A percentile compares a stretch with the other conserved stretches of the same genome.
Conservation (phyloP, 208 protist genomes). For the Trypanosoma platydactyli region DNA sequence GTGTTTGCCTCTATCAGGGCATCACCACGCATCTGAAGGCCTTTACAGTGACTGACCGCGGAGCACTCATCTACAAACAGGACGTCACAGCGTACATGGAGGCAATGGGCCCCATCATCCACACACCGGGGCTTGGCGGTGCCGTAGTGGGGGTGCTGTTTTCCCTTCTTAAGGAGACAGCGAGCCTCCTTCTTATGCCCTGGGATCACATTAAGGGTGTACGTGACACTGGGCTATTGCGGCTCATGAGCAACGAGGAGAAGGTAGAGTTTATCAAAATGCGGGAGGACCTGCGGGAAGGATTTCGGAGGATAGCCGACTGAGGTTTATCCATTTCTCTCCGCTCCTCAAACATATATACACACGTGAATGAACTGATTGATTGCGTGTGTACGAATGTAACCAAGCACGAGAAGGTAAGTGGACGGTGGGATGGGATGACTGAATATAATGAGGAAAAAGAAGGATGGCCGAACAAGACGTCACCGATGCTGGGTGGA, state of each 20-base stretch:
- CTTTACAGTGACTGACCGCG: slow-evolving; percentile 68
- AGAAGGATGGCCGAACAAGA: no score
- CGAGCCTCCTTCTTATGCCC: slow-evolving; percentile 79
- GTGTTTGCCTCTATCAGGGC: slow-evolving; percentile 84
- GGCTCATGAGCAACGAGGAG: slow-evolving; percentile 74
- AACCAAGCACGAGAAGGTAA: no score
- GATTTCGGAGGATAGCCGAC: slow-evolving; percentile 60
- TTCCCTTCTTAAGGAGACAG: slow-evolving; percentile 81
- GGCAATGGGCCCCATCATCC: slow-evolving; percentile 71
- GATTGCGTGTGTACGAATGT: no score
- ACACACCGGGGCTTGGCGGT: slow-evolving; percentile 68
- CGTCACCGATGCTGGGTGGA: no score
- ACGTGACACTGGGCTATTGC: slow-evolving; percentile 70
- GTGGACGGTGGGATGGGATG: no score
- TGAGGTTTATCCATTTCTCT: no score
- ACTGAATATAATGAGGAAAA: no score
- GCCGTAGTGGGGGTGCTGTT: slow-evolving; percentile 85
- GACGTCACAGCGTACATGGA: slow-evolving; percentile 89
- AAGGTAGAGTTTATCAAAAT: slow-evolving; percentile 79
- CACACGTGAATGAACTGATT: no score
- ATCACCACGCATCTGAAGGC: slow-evolving; percentile 74
- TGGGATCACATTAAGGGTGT: slow-evolving; percentile 85
- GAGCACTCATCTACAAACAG: slow-evolving; percentile 86
- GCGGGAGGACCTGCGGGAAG: slow-evolving; percentile 68
- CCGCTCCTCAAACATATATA: no score